Percentiles rank a stretch among this genome's conserved stretches.
Evolutionary conservation across 331 rosid species (phyloP).

Genomic region (Cydonia oblonga): DNA sequence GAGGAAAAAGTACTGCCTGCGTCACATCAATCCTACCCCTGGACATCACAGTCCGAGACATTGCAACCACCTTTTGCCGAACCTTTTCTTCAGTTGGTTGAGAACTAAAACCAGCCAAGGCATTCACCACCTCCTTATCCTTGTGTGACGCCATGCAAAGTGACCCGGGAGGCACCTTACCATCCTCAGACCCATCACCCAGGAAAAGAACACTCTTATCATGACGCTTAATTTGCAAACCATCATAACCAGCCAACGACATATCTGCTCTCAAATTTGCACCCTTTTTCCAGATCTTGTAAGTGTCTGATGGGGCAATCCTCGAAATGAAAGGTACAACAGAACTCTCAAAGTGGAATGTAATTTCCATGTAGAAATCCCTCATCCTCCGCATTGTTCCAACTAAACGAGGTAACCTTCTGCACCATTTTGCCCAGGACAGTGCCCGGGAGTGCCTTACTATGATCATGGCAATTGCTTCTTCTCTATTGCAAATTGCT

Average conservation of each 20-base stretch:
- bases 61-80: conserved; percentile 74
- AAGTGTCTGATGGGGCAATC: conserved; percentile 97
- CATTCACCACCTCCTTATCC: conserved; percentile 84
- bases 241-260: conserved; percentile 98
- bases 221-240: conserved; percentile 83
- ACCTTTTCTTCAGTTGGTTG: conserved; percentile 81
- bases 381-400: conserved; percentile 87
- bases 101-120: conserved; percentile 82
- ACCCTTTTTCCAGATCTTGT: conserved; percentile 96
- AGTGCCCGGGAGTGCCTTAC: conserved; percentile 79
- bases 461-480: conserved; percentile 61
- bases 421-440: conserved; percentile 98
- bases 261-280: conserved; percentile 95
- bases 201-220: conserved; percentile 87
- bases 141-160: conserved; percentile 94
- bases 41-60: conserved; percentile 88
- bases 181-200: conserved; percentile 92
- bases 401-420: conserved; percentile 90
- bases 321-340: conserved; percentile 94
- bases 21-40: conserved; percentile 97
- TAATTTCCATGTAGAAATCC: conserved; percentile 97
- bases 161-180: conserved; percentile 68
- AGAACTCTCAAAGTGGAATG: conserved; percentile 94
- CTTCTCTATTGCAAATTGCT: conserved; percentile 87
- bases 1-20: conserved; percentile 95